Percentiles rank a stretch among this genome's conserved stretches.
phyloP scores from a whole-genome alignment of 495 filamentous ascomycete genomes.

The Amorphotheca resinae region DNA sequence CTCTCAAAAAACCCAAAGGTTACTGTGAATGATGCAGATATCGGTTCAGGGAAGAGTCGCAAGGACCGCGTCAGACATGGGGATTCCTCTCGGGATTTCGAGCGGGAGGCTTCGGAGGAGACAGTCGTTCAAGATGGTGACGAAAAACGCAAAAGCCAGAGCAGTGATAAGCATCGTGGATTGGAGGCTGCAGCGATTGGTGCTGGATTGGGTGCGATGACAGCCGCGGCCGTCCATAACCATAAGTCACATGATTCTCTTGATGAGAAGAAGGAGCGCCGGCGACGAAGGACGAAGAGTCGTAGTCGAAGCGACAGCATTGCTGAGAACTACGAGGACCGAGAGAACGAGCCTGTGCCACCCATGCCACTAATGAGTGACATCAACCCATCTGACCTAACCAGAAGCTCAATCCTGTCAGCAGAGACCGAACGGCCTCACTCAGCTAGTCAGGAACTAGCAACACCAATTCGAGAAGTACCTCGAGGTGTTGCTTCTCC shows the following conservation, averaged over 20 bases:
- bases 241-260: conserved; percentile 52
- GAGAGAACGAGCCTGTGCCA: conserved; percentile 21
- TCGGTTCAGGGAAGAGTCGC: conserved; percentile 42
- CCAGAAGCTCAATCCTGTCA: conserved; percentile 78
- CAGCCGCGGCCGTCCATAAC: conserved; percentile 49
- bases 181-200: conserved; percentile 43
- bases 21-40: conserved; percentile 46
- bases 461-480: conserved; percentile 44
- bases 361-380: conserved; percentile 81
- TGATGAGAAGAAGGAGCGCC: conserved; percentile 38
- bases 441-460: conserved; percentile 35
- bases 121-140: conserved; percentile 40
- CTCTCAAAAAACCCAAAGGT: conserved; percentile 50
- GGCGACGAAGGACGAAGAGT: conserved; percentile 33
- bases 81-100: conserved; percentile 17
- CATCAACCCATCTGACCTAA: conserved; percentile 71
- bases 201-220: conserved; percentile 43
- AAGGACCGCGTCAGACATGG: conserved; percentile 30
- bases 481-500: conserved; percentile 42
- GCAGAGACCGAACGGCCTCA: conserved; percentile 62
- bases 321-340: conserved; percentile 28
- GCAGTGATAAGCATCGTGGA: conserved; percentile 38
- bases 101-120: conserved; percentile 24
- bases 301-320: conserved; percentile 42
- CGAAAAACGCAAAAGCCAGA: conserved; percentile 38